A percentile compares a stretch with the other conserved stretches of the same genome.
phyloP scores from a whole-genome alignment of 2,329 filamentous ascomycete species.

The Anthostomella pinea region DNA sequence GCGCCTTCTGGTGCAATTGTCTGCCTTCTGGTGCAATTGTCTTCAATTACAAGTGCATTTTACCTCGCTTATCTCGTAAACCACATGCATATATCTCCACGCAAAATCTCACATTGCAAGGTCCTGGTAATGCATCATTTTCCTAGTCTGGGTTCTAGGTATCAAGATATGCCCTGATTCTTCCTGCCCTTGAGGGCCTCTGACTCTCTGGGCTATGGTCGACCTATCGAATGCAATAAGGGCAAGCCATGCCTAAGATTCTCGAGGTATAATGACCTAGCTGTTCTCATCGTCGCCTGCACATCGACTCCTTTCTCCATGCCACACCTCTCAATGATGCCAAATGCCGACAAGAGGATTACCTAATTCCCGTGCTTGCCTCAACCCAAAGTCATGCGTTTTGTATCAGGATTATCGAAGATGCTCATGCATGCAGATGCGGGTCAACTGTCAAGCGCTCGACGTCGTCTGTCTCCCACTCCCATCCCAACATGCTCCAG shows the following conservation, averaged over 20 bases:
- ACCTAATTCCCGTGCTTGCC: slow-evolving; percentile 49
- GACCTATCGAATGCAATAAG: not conserved
- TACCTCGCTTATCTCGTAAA: too few species aligned
- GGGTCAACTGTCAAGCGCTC: slow-evolving; percentile 41
- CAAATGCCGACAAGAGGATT: slow-evolving; percentile 41
- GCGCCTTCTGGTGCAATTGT: too few species aligned
- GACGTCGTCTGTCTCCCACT: slow-evolving; percentile 56
- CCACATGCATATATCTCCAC: too few species aligned
- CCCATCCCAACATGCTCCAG: slow-evolving; percentile 82
- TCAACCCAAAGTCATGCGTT: slow-evolving; percentile 30
- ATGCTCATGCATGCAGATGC: slow-evolving; percentile 48
- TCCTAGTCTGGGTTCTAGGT: too few species aligned
- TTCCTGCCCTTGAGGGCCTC: too few species aligned
- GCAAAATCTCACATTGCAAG: too few species aligned
- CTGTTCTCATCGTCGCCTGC: slow-evolving; percentile 6
- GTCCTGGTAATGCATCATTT: too few species aligned
- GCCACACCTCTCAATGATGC: slow-evolving; percentile 22
- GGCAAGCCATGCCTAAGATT: slow-evolving; percentile 5
- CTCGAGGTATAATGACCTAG: slow-evolving; percentile 2
- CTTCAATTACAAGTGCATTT: too few species aligned
- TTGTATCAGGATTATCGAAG: slow-evolving; percentile 32
- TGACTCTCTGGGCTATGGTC: not conserved
- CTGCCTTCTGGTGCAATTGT: too few species aligned
- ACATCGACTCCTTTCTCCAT: slow-evolving; percentile 4
- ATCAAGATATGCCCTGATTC: too few species aligned